Base-by-base conservation (phyloP, 2,329 filamentous ascomycete species). In the Colletotrichum tropicicola region DNA sequence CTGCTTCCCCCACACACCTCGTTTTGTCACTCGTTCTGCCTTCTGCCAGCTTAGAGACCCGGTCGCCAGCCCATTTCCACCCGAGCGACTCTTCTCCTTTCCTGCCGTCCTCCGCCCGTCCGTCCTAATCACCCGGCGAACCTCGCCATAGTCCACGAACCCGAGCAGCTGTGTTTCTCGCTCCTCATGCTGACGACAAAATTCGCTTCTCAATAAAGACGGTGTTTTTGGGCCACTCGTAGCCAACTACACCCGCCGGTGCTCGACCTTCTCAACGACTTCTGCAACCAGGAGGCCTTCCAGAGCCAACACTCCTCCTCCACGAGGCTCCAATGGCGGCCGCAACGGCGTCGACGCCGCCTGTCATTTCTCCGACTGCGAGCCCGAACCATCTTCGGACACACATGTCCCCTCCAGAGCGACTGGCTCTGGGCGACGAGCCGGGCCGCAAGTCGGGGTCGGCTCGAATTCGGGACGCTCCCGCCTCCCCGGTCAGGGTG, bases 401-500 rank as follows among this genome's bases (percentile, higher is more conserved):
- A 17, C 69, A 72, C 48, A 60, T 77, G 35, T 77, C 78, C 5
- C 73, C 75, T n/a, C n/a, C n/a, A 10, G 74, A 75, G 6, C 73
- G 75, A 23, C 47, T 67, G n/a, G 41, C 37, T 17, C 41, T 66
- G 49, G 73, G 73, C 66, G 73, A 75, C 58, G 75, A 76, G 67
- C 66, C 59, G 37, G 74, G 75, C 49, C 72, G 73, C 27, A 76
- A 77, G 52, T 54, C 73, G 39, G 78, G 78, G 53, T 79, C 80
- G 19, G 79, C 83, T 23, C 79, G 80, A 64, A 77, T 88, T 64
- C 81, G 82, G 66, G 81, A 84, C 53, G 80, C 82, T 15, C 86
- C 87, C 28, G 78, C 83, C 27, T 89, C 87, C 41, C 86, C 87
- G 17, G 85, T 87, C 59, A 81, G 78, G 61, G 80, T 88, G 57